Evolutionary conservation across 2,329 filamentous ascomycete species (phyloP).

Genomic region (Colletotrichum neosansevieriae): DNA sequence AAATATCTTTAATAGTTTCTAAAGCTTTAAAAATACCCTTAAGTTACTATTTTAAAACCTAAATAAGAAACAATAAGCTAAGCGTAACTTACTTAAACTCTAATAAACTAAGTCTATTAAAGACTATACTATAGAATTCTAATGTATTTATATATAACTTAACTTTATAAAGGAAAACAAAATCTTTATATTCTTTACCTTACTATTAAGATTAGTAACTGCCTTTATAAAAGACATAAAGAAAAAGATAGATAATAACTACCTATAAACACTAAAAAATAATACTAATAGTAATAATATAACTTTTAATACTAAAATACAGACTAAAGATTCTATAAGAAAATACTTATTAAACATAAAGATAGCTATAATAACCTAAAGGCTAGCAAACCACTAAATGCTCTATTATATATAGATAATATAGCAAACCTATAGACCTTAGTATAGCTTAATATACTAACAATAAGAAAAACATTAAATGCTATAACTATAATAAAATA

Average conservation of each 20-base stretch:
- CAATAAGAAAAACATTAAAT: too few species aligned
- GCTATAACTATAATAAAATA: too few species aligned
- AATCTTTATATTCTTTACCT: not conserved
- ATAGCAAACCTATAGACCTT: too few species aligned
- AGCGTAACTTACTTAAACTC: not conserved
- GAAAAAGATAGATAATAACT: not conserved
- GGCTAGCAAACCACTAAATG: too few species aligned
- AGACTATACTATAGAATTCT: not conserved
- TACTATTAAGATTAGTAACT: constrained; percentile 3
- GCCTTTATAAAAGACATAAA: not conserved
- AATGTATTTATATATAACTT: not conserved
- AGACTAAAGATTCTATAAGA: too few species aligned
- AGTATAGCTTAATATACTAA: too few species aligned
- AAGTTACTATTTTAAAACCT: not conserved
- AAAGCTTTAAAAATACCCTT: not conserved
- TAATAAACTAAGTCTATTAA: not conserved
- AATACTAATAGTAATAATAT: not conserved
- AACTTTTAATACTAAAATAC: not conserved
- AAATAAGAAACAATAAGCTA: not conserved
- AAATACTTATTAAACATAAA: too few species aligned
- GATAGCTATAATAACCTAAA: too few species aligned
- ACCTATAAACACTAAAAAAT: not conserved
- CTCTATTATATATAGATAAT: too few species aligned
- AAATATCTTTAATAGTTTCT: not conserved
- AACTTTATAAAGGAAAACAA: not conserved